Evolutionary conservation across 352 stramenopile genomes (phyloP), one percentile per base, ranked within the genome.

Genomic region (Globisporangium polare): DNA sequence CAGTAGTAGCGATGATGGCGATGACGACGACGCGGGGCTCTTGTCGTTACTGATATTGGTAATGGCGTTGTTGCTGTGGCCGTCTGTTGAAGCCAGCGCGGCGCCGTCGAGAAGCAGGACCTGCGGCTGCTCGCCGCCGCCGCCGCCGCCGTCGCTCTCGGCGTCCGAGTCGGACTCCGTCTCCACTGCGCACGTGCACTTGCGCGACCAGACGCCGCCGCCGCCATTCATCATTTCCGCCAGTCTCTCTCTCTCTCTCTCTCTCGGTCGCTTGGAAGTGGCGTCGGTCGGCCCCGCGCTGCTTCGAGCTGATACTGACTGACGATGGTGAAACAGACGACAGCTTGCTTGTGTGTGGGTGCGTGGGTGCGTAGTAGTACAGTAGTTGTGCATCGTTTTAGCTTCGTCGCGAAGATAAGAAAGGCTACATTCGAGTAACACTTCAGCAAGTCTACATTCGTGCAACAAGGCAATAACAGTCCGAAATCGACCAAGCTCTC

Each of bases 101-200:
- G 47, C 47, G 15, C 47, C 47, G 59, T 58, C 17, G 31, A 52
- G 20, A 43, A 31, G 17, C 35, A 49, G 20, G 45, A 60, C 24
- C 33, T 56, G 43, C 17, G 31, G 20, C 35, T 53, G 58, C 13
- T 76, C 70, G 46, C 63, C 74, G n/a, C 87, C 76, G 20, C 68
- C 70, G 46, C 63, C 74, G n/a, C 87, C 76, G 20, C 68, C 75
- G 27, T 91, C 82, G 26, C 70, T 66, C 29, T 66, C 60, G 12
- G 57, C 78, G 53, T 91, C 82, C 43, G 83, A 90, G 63, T 92
- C 83, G 4, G 74, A 88, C 58, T 89, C 80, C 29, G 78, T 90
- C 60, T 92, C 83, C 24, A 78, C 74, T 10, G 73, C 65, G 64
- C 83, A 92, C 53, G 83, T 90, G 71, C 83, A 92, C 68, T 84